Base-by-base conservation (phyloP, 1,284 basidiomycete genomes). In the Tilletiopsis washingtonensis region DNA sequence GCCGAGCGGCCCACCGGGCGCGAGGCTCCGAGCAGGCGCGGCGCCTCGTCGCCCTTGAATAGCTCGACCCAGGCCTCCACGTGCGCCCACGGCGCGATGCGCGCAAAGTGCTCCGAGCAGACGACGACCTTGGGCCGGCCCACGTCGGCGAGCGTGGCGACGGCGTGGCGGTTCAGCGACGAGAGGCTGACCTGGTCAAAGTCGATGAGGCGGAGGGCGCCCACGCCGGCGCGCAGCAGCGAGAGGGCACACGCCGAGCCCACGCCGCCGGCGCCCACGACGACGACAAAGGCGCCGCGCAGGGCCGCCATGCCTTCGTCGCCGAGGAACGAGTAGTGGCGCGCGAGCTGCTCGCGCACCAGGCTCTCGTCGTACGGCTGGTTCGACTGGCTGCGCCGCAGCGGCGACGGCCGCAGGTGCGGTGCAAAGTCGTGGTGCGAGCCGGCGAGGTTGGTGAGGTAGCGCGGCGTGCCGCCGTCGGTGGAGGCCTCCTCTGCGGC, bases 201-300 rank as follows among this genome's bases (percentile, higher is more conserved):
- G 51, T 72, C 69, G 49, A 72, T 69, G 36, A 72, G 49, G 43
- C 69, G 66, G 29, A 72, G 49, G 43, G 56, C 57, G 25, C 59
- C 58, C 1, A 71, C 57, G 20, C 67, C 70, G 1, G 69, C 68
- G 29, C 70, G 64, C 15, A 73, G 51, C 1, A 73, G 82, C 90
- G 96, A 96, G 26, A 93, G 82, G 5, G 93, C 91, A 23, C 84
- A 86, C 85, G 90, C 93, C 62, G 86, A 90, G 0, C 93, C 91
- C 1, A 99, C 94, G 4, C 94, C 94, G 51, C 94, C 94, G 58
- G 91, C 89, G 3, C 94, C 94, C 6, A 98, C 82, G 20, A 98
- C 78, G 19, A 90, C 88, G 3, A 97, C 90, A 17, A 80, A 83
- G 5, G 82, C 81, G 20, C 79, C 73, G 51, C 94, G 79, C 39